Percentiles rank a stretch among this genome's conserved stretches.
Evolutionary conservation across 192 early-diverging fungal species (phyloP).

Genomic region (Gaertneriomyces semiglobifer): DNA sequence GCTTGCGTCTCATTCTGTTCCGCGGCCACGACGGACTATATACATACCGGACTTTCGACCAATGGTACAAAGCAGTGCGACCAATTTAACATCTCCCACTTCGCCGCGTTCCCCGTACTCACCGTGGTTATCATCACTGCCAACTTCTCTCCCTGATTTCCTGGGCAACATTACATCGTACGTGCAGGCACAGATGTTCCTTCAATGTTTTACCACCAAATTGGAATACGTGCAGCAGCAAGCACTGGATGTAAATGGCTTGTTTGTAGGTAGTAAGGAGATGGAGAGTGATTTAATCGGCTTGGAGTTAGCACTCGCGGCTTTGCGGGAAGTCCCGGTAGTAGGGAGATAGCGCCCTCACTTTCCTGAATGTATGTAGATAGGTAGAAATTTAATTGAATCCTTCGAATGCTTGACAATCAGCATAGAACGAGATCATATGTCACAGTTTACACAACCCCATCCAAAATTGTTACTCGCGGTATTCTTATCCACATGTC

Average conservation of each 20-base stretch:
- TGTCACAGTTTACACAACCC: too few species aligned
- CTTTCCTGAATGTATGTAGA: too few species aligned
- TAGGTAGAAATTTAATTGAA: too few species aligned
- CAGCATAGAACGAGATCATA: too few species aligned
- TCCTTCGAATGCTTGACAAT: too few species aligned
- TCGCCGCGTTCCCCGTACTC: background rate
- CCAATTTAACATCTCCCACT: background rate
- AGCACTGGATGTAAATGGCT: conserved; percentile 1
- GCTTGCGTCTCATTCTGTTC: too few species aligned
- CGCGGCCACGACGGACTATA: too few species aligned
- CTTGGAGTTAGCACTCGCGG: conserved; percentile 5
- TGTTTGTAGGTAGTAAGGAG: background rate
- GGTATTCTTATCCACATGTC: too few species aligned
- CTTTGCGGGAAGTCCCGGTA: background rate
- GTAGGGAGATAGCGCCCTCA: background rate
- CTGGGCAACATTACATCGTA: conserved; percentile 2
- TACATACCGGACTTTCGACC: too few species aligned
- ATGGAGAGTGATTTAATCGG: background rate
- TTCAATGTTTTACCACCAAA: background rate
- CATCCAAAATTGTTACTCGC: too few species aligned
- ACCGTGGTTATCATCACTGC: conserved; percentile 2
- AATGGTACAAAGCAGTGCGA: background rate
- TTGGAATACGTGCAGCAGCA: background rate
- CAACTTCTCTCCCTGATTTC: background rate
- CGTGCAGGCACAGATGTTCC: background rate